Conservation (phyloP, 257 asterid species). For the Haberlea rhodopensis region DNA sequence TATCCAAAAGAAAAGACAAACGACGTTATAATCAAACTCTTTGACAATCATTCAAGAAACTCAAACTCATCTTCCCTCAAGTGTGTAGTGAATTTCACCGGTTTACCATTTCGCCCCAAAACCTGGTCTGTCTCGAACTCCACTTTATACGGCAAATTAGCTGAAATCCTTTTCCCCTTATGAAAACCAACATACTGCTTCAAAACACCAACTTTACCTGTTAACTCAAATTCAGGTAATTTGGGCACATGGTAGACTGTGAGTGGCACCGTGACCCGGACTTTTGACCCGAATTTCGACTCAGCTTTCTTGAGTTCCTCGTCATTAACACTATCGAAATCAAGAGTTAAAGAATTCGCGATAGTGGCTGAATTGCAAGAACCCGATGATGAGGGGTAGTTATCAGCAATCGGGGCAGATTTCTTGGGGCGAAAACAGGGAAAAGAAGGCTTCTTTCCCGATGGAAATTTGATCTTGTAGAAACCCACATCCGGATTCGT, state of each 20-base stretch:
- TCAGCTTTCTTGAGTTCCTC: slow-evolving; percentile 34
- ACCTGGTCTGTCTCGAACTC: slow-evolving; percentile 57
- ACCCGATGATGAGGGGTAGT: slow-evolving; percentile 12
- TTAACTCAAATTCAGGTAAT: slow-evolving; percentile 63
- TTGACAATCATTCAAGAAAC: slow-evolving; percentile 58
- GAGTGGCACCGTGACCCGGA: slow-evolving; percentile 69
- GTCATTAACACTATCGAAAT: slow-evolving; percentile 20
- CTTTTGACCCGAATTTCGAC: slow-evolving; percentile 50
- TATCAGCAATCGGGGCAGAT: slow-evolving; percentile 10
- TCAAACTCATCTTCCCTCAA: slow-evolving; percentile 94
- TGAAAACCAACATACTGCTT: slow-evolving; percentile 75
- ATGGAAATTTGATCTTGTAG: slow-evolving; percentile 19
- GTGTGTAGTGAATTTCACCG: slow-evolving; percentile 69
- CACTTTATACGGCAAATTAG: slow-evolving; percentile 81
- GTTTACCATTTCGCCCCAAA: slow-evolving; percentile 60
- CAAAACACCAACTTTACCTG: slow-evolving; percentile 58
- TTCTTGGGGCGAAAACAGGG: slow-evolving; percentile 2
- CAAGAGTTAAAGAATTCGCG: slow-evolving; percentile 15
- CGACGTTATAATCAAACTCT: slow-evolving; percentile 19
- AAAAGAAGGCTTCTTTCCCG: slow-evolving; percentile 26
- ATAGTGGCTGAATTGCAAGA: slow-evolving; percentile 14
- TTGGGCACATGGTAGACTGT: slow-evolving; percentile 84
- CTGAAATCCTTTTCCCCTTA: slow-evolving; percentile 76
- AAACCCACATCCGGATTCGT: slow-evolving; percentile 39
- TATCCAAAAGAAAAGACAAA: slow-evolving; percentile 15